Evolutionary conservation across 306 rosid species (phyloP), one percentile per base, ranked within the genome.

Genomic region (Crataegus laevigata): DNA sequence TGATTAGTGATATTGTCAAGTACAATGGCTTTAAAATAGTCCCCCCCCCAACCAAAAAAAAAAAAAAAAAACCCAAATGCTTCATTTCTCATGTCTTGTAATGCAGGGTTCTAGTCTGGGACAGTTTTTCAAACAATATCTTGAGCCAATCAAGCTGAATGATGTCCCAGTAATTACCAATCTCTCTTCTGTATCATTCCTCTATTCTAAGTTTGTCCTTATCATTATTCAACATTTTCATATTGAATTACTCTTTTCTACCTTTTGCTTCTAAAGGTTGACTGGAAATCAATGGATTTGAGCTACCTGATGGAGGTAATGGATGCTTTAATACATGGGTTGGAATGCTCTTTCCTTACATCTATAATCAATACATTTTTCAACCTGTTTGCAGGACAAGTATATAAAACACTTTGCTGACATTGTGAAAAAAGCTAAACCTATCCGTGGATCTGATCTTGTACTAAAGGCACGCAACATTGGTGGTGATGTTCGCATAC

Each of bases 31-130:
- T 62, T 8, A 30, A 36, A 36, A 36, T 36, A 36, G 40, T 36
- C 40, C 9, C 9, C 38, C 36, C 36, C 32, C 32, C 32, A 30
- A 5, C 38, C 38, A n/a, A n/a, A n/a, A n/a, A n/a, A n/a, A n/a
- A n/a, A n/a, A n/a, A n/a, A n/a, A n/a, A n/a, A n/a, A n/a, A n/a
- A n/a, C n/a, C n/a, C n/a, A n/a, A n/a, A n/a, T n/a, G 75, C 51
- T 26, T 72, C 61, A 69, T 22, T 68, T 59, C 76, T 69, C 34
- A 71, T 34, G 40, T 42, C 25, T 61, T 55, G 67, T 71, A 43
- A 54, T 73, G 72, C 82, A 91, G 98, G 98, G 98, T 82, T 94
- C 98, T 66, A 94, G 98, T 83, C 58, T 91, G 86, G 98, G 97
- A 66, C 98, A 88, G 78, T 94, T 89, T 85, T 94, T 83, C 78